phyloP scores from a whole-genome alignment of 345 rosid species.

The Gossypium mustelinum region DNA sequence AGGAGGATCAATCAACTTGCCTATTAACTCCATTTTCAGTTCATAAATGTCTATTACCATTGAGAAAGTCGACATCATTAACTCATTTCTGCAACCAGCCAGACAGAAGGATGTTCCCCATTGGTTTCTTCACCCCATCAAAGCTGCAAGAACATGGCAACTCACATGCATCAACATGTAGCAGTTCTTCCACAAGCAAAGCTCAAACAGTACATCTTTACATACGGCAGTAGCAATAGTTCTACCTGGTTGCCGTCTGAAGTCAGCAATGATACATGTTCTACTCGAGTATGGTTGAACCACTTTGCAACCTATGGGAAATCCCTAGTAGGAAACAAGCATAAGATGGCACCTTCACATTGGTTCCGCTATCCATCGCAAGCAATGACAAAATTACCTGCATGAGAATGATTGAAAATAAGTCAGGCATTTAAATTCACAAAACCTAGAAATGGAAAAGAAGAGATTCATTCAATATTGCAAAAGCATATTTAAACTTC shows the following conservation, averaged over 20 bases:
- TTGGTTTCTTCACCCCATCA: not conserved
- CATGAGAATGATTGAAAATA: slow-evolving; percentile 10
- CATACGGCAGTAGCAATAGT: not conserved
- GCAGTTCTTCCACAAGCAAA: not conserved
- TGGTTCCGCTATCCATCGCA: slow-evolving; percentile 7
- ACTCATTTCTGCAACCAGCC: not conserved
- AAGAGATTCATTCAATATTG: slow-evolving; percentile 17
- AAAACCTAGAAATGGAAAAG: slow-evolving; percentile 13
- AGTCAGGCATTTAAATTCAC: slow-evolving; percentile 10
- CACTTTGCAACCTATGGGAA: not conserved
- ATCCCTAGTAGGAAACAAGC: not conserved
- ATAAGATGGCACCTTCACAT: not conserved
- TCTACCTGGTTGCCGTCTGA: not conserved
- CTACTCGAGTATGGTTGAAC: not conserved
- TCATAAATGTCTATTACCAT: not conserved
- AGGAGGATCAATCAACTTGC: not conserved
- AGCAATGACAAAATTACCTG: slow-evolving; percentile 18
- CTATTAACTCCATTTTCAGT: not conserved
- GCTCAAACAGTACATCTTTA: not conserved
- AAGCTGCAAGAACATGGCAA: not conserved
- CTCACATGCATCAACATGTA: not conserved
- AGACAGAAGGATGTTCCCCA: not conserved
- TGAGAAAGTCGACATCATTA: not conserved
- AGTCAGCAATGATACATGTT: not conserved
- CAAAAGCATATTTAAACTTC: slow-evolving; percentile 34